A percentile compares a stretch with the other conserved stretches of the same genome.
These are phyloP conservation scores for Fusarium austroafricanum DNA, from an alignment of 2,329 filamentous ascomycete species.

Conservation along the genomic window DNA sequence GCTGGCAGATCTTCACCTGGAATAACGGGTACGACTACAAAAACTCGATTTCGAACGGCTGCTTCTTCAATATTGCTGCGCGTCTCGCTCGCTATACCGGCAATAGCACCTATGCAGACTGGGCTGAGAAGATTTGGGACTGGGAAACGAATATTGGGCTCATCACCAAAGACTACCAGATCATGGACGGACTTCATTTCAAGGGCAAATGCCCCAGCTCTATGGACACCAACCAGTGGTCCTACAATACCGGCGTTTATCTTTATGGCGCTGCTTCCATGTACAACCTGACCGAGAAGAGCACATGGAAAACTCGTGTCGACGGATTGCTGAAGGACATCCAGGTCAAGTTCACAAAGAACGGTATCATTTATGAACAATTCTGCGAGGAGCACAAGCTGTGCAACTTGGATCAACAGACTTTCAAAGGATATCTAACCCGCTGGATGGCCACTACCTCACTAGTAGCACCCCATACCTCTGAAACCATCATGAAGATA, in stretches of 20 bases:
- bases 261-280: conserved; percentile 71
- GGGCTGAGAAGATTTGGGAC: conserved; percentile 77
- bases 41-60: conserved; percentile 76
- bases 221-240: conserved; percentile 65
- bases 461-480: conserved; percentile 60
- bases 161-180: conserved; percentile 64
- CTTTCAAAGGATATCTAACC: conserved; percentile 80
- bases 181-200: conserved; percentile 63
- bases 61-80: conserved; percentile 76
- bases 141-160: conserved; percentile 70
- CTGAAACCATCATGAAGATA: not conserved
- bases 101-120: conserved; percentile 81
- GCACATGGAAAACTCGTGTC: conserved; percentile 67
- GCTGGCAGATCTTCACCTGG: conserved; percentile 87
- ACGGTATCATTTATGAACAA: conserved; percentile 70
- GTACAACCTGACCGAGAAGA: conserved; percentile 68
- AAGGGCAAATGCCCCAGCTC: not conserved
- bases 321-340: conserved; percentile 67
- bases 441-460: conserved; percentile 72
- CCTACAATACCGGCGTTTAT: conserved; percentile 76
- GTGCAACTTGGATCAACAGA: conserved; percentile 78
- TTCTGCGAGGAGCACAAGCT: conserved; percentile 70
- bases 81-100: conserved; percentile 82
- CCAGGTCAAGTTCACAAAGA: conserved; percentile 64
- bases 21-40: conserved; percentile 79